phyloP scores from a whole-genome alignment of 805 yeast species.

The Kodamaea jinghongensis region DNA sequence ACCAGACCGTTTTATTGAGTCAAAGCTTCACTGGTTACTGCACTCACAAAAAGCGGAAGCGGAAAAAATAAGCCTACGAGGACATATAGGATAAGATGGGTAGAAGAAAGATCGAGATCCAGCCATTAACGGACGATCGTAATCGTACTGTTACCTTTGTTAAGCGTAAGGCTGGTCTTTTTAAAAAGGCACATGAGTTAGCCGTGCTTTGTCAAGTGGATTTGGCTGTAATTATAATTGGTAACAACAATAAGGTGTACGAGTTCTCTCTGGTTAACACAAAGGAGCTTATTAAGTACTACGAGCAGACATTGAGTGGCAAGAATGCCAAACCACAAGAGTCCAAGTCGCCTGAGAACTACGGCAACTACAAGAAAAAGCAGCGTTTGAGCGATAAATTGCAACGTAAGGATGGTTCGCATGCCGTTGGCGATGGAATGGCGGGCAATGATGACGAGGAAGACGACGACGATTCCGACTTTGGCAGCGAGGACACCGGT shows the following conservation, averaged over 20 bases:
- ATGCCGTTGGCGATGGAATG: slow-evolving; percentile 13
- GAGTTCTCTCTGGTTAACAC: slow-evolving; percentile 79
- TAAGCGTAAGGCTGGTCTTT: slow-evolving; percentile 91
- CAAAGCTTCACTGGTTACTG: slow-evolving; percentile 5
- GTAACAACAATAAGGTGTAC: slow-evolving; percentile 77
- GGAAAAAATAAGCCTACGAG: slow-evolving; percentile 3
- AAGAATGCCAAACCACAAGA: slow-evolving; percentile 44
- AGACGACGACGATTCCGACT: slow-evolving; percentile 31
- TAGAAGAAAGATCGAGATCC: slow-evolving; percentile 90
- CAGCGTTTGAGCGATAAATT: slow-evolving; percentile 20
- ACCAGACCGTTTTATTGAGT: slow-evolving; percentile 4
- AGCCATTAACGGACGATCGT: slow-evolving; percentile 87
- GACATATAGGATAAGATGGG: slow-evolving; percentile 60
- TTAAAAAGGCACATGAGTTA: slow-evolving; percentile 82
- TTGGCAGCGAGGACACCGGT: slow-evolving; percentile 29
- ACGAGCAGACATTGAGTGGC: slow-evolving; percentile 10
- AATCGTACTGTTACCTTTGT: slow-evolving; percentile 85
- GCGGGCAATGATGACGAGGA: slow-evolving; percentile 20
- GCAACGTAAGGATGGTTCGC: slow-evolving; percentile 9
- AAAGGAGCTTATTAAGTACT: slow-evolving; percentile 21
- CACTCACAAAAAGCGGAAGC: neutral
- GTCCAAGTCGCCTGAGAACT: slow-evolving; percentile 61
- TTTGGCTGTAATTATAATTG: slow-evolving; percentile 83
- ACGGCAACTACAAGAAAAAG: slow-evolving; percentile 55
- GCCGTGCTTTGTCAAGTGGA: slow-evolving; percentile 92